phyloP scores from a whole-genome alignment of 257 asterid genomes.

The Gardenia jasminoides region DNA sequence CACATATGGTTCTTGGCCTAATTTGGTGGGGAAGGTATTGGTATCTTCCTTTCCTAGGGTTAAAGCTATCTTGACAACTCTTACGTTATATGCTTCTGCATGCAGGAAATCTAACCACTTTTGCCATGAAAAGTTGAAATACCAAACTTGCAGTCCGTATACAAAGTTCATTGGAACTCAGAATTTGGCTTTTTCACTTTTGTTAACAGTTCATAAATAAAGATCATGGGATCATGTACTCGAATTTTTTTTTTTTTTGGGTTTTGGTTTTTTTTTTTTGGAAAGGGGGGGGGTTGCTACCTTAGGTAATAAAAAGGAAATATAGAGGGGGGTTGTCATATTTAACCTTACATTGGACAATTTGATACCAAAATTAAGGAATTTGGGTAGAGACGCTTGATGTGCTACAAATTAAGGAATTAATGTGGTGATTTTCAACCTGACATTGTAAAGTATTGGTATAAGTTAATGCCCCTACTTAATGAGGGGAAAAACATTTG shows the following conservation, averaged over 20 bases:
- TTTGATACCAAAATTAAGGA: too few relatives aligned
- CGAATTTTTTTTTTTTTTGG: too few relatives aligned
- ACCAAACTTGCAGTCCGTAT: conserved; percentile 29
- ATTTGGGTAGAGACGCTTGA: too few relatives aligned
- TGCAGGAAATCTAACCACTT: conserved; percentile 8
- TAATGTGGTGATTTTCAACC: too few relatives aligned
- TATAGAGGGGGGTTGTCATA: not conserved
- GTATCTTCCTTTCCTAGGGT: conserved; percentile 69
- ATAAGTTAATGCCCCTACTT: too few relatives aligned
- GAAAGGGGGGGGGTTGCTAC: not conserved
- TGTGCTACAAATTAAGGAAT: too few relatives aligned
- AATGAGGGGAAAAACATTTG: too few relatives aligned
- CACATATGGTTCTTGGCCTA: conserved; percentile 22
- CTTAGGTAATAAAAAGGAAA: not conserved
- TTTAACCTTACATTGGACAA: not conserved
- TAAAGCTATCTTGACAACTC: conserved; percentile 48
- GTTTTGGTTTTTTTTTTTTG: too few relatives aligned
- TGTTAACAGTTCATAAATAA: not conserved
- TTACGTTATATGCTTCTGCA: not conserved
- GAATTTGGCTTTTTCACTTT: conserved; percentile 10
- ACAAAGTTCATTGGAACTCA: not conserved
- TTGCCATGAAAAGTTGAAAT: conserved; percentile 18
- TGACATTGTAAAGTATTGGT: too few relatives aligned
- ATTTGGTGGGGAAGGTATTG: conserved; percentile 64
- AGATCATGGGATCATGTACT: not conserved